These are phyloP conservation scores for Penicillium roqueforti DNA, from an alignment of 495 filamentous ascomycete genomes.

Conservation along the genomic window DNA sequence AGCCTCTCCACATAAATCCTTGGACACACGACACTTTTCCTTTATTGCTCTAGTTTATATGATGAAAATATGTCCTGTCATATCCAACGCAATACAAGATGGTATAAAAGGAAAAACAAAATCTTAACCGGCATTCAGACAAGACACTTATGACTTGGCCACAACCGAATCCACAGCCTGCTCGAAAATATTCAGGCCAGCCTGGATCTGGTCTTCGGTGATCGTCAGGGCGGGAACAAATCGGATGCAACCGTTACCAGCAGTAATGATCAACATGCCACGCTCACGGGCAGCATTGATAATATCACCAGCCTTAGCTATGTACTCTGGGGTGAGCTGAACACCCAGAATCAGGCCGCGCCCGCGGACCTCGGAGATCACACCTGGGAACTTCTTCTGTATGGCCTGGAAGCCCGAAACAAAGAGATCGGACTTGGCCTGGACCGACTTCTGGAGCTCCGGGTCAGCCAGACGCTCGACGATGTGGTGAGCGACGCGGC, in stretches of 20 bases:
- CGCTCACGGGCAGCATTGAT: conserved; percentile 83
- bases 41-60: conserved; percentile 5
- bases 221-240: conserved; percentile 84
- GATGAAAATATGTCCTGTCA: not conserved
- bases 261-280: conserved; percentile 85
- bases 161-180: conserved; percentile 62
- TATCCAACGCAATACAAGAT: conserved; percentile 19
- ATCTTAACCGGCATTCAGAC: conserved; percentile 16
- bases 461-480: conserved; percentile 66
- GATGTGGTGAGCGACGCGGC: conserved; percentile 77
- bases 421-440: conserved; percentile 63
- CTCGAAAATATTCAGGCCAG: conserved; percentile 70
- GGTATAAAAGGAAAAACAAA: conserved; percentile 18
- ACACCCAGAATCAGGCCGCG: conserved; percentile 79
- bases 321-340: conserved; percentile 69
- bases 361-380: conserved; percentile 76
- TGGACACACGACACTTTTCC: conserved; percentile 3
- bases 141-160: conserved; percentile 16
- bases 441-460: conserved; percentile 59
- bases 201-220: conserved; percentile 67
- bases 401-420: conserved; percentile 58
- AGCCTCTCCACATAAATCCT: not conserved
- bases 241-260: conserved; percentile 79
- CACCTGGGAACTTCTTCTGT: conserved; percentile 60
- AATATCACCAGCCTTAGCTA: conserved; percentile 52